A percentile compares a stretch with the other conserved stretches of the same genome.
phyloP scores from a whole-genome alignment of 2,329 filamentous ascomycete genomes.

The Tolypocladium pustulatum region DNA sequence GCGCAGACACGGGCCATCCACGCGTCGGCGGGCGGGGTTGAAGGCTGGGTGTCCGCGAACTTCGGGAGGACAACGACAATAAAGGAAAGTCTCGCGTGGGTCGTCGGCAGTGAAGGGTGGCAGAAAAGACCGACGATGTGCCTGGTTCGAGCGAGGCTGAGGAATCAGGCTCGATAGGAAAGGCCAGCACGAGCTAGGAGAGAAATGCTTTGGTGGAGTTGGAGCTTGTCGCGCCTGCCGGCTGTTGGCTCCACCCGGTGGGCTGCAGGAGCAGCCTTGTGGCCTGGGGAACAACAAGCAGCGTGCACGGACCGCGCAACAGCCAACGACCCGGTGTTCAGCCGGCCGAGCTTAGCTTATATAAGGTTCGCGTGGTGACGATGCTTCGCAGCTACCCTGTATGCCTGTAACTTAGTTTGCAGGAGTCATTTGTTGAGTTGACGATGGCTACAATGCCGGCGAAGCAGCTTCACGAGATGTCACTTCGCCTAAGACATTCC shows the following conservation, averaged over 20 bases:
- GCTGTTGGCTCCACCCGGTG: neutral
- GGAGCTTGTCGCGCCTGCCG: neutral
- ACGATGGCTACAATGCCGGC: neutral
- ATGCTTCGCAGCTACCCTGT: neutral
- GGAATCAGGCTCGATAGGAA: neutral
- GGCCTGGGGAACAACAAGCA: neutral
- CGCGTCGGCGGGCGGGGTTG: neutral
- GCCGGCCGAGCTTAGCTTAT: neutral
- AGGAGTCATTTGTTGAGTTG: too few relatives aligned
- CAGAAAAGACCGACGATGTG: neutral
- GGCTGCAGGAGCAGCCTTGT: neutral
- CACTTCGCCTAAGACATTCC: neutral
- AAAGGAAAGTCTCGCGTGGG: neutral
- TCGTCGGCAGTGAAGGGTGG: neutral
- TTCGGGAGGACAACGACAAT: neutral
- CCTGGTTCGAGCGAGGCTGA: neutral
- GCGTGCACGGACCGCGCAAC: neutral
- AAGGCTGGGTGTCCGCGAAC: neutral
- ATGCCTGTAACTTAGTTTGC: too few relatives aligned
- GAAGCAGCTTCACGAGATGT: neutral
- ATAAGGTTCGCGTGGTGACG: neutral
- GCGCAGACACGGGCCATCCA: slow-evolving; percentile 3
- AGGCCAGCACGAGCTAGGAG: neutral
- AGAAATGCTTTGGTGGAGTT: neutral
- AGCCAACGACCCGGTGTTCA: neutral